Percentiles rank a stretch among this genome's conserved stretches.
phyloP scores from a whole-genome alignment of 2,329 filamentous ascomycete species.

The Cladosporium sp. region DNA sequence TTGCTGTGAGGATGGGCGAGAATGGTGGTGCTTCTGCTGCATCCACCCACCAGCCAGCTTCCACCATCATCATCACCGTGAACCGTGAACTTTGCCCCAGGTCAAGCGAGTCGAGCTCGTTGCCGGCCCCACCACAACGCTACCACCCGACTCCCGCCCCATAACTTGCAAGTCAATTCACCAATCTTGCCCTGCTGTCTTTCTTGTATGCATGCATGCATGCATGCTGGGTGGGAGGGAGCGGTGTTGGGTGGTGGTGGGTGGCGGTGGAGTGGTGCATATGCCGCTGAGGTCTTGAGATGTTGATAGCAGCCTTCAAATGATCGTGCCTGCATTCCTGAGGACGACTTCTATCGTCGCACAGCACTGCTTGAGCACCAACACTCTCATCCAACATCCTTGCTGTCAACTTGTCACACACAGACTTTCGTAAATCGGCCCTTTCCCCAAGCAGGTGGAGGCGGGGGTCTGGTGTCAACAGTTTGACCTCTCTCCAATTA shows the following conservation, averaged over 20 bases:
- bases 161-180: not conserved
- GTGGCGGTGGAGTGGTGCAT: too few species aligned
- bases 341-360: not conserved
- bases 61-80: not conserved
- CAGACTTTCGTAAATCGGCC: not conserved
- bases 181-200: not conserved
- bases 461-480: constrained; percentile 5
- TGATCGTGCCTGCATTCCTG: not conserved
- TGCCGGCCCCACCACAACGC: constrained; percentile 4
- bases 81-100: not conserved
- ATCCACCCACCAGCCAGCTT: not conserved
- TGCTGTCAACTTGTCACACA: too few species aligned
- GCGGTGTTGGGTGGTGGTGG: not conserved
- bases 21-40: not conserved
- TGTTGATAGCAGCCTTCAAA: not conserved
- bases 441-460: constrained; percentile 10
- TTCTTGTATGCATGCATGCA: too few species aligned
- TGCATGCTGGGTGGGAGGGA: not conserved
- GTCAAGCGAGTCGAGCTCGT: not conserved
- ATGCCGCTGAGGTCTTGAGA: not conserved
- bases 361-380: too few species aligned
- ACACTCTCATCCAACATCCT: not conserved
- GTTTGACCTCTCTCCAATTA: constrained; percentile 8
- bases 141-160: not conserved
- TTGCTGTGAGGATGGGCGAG: not conserved